Base-by-base conservation (phyloP, 257 asterid species). In the Solanum gandarillasii region DNA sequence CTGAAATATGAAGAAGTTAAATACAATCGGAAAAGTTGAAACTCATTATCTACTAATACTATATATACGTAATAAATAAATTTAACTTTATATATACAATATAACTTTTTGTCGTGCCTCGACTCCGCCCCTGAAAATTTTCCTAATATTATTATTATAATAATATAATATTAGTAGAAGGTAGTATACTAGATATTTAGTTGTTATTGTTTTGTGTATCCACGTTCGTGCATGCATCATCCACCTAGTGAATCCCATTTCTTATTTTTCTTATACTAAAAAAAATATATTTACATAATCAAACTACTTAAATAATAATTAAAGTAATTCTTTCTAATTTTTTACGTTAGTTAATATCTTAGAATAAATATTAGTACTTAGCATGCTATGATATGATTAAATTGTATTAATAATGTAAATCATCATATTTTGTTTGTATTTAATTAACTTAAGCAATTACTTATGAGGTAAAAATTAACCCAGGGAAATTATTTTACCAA, bases 221-320 rank as follows among this genome's bases (percentile, higher is more conserved):
- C 85, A 79, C 85, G 85, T 27, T 79, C 25, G 16, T 79, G 85
- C 65, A 41, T 43, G 65, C 67, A 79, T 27, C 85, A 43, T 79
- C 85, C 38, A 79, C 67, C 27, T 4, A 13, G 38, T 78, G 36
- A 55, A 25, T 23, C 7, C 78, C 39, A 0, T 31, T 18, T 31
- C n/a, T 31, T 11, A 35, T 36, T 74, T 36, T 74, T 36, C 48
- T 5, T 3, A 11, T 1, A 23, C 32, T 3, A 0, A 7, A 71
- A 31, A 31, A 7, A 8, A 36, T 5, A 43, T 71, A 29, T 68
- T 29, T 31, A 16, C 0, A 72, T 14, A 32, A 72, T 72, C 20
- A 75, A 6, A 10, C 0, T 23, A 36, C 3, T 23, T 11, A 23
- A 36, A 36, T 38, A 36, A 18, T 74, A 5, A 36, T 1, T 38